Evolutionary conservation across 2,329 filamentous ascomycete genomes (phyloP).

Genomic region (Beauveria sp.): DNA sequence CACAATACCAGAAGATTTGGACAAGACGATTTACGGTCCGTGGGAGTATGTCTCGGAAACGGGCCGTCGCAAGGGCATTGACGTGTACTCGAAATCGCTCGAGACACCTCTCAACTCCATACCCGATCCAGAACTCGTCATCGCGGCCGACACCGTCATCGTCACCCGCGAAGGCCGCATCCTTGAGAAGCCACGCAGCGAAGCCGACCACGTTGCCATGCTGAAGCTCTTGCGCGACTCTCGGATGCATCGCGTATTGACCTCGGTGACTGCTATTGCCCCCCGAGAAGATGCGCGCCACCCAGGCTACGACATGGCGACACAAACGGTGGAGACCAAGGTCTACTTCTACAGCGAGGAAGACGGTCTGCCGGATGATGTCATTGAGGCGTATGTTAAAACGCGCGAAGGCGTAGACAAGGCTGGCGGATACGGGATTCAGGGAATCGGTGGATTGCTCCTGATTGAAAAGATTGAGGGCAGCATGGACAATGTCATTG

Average conservation of each 20-base stretch:
- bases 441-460: constrained; percentile 79
- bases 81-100: constrained; percentile 52
- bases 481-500: constrained; percentile 88
- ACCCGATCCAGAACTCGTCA: constrained; percentile 72
- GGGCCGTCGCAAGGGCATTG: constrained; percentile 72
- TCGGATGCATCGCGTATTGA: constrained; percentile 72
- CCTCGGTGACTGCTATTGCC: constrained; percentile 74
- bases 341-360: constrained; percentile 72
- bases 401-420: constrained; percentile 94
- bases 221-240: constrained; percentile 74
- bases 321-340: constrained; percentile 79
- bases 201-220: constrained; percentile 78
- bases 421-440: constrained; percentile 90
- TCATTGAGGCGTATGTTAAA: constrained; percentile 69
- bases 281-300: constrained; percentile 72
- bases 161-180: constrained; percentile 68
- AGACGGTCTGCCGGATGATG: constrained; percentile 62
- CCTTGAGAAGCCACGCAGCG: constrained; percentile 81
- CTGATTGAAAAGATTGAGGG: constrained; percentile 86
- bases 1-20: constrained; percentile 74
- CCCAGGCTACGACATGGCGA: constrained; percentile 79
- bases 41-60: constrained; percentile 90
- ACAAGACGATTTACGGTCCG: constrained; percentile 65
- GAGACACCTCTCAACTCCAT: constrained; percentile 35
- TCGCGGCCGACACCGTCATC: constrained; percentile 87